phyloP scores from a whole-genome alignment of 1,139 yeast genomes.

The Yamadazyma triangularis region DNA sequence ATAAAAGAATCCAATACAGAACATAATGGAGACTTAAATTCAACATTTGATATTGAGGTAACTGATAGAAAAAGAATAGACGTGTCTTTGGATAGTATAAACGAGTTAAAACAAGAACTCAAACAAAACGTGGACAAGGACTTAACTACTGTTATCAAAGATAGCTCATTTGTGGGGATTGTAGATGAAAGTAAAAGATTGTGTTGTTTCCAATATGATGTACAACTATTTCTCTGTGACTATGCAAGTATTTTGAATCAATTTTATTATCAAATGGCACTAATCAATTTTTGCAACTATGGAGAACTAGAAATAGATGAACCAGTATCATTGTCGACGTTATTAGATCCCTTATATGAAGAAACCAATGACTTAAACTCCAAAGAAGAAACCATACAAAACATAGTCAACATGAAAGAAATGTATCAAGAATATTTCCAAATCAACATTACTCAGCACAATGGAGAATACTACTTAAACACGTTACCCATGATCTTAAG shows the following conservation, averaged over 20 bases:
- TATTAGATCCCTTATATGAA: slow-evolving; percentile 25
- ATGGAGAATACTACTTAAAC: slow-evolving; percentile 28
- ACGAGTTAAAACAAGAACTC: slow-evolving; percentile 48
- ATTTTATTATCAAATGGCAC: slow-evolving; percentile 74
- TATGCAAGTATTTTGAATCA: slow-evolving; percentile 68
- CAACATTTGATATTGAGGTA: no score
- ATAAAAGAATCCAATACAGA: no score
- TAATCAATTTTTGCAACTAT: slow-evolving; percentile 77
- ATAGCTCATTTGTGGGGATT: slow-evolving; percentile 75
- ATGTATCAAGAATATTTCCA: slow-evolving; percentile 83
- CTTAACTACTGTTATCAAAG: slow-evolving; percentile 64
- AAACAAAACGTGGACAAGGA: slow-evolving; percentile 43
- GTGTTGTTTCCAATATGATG: slow-evolving; percentile 79
- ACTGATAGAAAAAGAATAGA: slow-evolving; percentile 15
- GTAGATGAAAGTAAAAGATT: slow-evolving; percentile 69
- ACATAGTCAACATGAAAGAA: slow-evolving; percentile 49
- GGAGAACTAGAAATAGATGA: slow-evolving; percentile 54
- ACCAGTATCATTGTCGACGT: slow-evolving; percentile 26
- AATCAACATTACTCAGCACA: slow-evolving; percentile 33
- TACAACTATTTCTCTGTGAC: slow-evolving; percentile 72
- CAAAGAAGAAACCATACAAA: slow-evolving; percentile 16
- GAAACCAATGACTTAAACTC: slow-evolving; percentile 11
- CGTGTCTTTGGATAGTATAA: slow-evolving; percentile 58
- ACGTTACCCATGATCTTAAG: slow-evolving; percentile 67
- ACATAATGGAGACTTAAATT: no score